A percentile compares a stretch with the other conserved stretches of the same genome.
These are phyloP conservation scores for Arctostaphylos glauca DNA, from an alignment of 148 eudicot species.

Conservation along the genomic window DNA sequence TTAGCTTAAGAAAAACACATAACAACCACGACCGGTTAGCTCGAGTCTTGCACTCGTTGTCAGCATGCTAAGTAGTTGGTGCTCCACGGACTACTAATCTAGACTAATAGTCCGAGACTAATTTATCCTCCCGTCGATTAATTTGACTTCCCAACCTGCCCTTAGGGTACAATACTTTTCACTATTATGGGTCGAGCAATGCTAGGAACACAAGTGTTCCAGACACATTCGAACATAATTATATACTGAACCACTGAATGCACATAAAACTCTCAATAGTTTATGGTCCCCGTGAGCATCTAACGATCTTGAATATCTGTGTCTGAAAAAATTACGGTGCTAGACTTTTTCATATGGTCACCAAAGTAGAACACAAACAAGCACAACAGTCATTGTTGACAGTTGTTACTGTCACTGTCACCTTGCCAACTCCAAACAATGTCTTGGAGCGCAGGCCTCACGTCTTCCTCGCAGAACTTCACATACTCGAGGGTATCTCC, in stretches of 20 bases:
- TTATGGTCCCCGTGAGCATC: too few species aligned
- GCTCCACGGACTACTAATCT: neutral
- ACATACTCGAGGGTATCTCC: conserved; percentile 86
- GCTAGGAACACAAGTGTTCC: too few species aligned
- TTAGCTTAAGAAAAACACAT: neutral
- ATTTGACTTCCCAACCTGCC: too few species aligned
- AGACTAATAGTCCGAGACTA: too few species aligned
- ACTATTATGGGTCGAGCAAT: too few species aligned
- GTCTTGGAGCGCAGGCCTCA: conserved; percentile 71
- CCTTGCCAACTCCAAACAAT: conserved; percentile 98
- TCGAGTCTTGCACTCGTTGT: neutral
- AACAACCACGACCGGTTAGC: neutral
- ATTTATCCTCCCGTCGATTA: too few species aligned
- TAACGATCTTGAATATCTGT: too few species aligned
- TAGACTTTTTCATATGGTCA: too few species aligned
- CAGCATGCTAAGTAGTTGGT: neutral
- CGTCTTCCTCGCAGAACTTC: conserved; percentile 73
- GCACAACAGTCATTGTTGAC: neutral
- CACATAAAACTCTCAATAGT: too few species aligned
- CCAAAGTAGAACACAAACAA: neutral
- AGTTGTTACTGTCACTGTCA: conserved; percentile 19
- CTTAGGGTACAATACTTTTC: neutral
- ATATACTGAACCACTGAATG: too few species aligned
- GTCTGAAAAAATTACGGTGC: too few species aligned
- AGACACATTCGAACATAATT: too few species aligned